Percentiles rank a stretch among this genome's conserved stretches.
Conservation (phyloP, 805 yeast genomes). For the Zygoascus biomembranicola region DNA sequence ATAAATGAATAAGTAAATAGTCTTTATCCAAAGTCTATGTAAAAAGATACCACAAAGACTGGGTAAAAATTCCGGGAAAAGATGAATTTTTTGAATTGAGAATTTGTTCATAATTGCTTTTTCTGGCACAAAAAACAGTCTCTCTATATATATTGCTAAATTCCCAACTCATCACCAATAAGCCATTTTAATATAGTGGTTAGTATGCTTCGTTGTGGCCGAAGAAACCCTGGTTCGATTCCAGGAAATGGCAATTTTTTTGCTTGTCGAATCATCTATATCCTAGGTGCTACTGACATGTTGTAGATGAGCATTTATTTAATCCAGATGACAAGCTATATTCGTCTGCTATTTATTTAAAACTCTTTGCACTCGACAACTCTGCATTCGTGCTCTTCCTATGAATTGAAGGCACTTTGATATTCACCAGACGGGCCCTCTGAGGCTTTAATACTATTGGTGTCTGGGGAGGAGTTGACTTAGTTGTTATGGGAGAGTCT, state of each 20-base stretch:
- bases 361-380: not conserved
- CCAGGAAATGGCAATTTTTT: constrained; percentile 15
- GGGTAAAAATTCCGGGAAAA: no score
- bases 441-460: not conserved
- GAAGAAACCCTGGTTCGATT: constrained; percentile 19
- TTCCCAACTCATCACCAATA: not conserved
- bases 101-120: no score
- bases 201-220: constrained; percentile 18
- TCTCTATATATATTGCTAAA: no score
- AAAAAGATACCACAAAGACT: no score
- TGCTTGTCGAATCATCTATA: not conserved
- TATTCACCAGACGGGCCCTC: constrained; percentile 2
- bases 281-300: not conserved
- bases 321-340: no score
- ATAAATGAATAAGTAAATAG: no score
- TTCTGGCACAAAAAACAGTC: not conserved
- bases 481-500: not conserved
- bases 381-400: not conserved
- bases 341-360: not conserved
- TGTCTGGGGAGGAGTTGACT: not conserved
- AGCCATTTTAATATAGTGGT: constrained; percentile 18
- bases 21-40: no score
- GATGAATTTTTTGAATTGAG: no score
- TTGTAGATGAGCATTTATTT: not conserved
- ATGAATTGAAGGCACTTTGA: not conserved